Evolutionary conservation across 352 stramenopile species (phyloP).

Genomic region (Phytophthora kernoviae): DNA sequence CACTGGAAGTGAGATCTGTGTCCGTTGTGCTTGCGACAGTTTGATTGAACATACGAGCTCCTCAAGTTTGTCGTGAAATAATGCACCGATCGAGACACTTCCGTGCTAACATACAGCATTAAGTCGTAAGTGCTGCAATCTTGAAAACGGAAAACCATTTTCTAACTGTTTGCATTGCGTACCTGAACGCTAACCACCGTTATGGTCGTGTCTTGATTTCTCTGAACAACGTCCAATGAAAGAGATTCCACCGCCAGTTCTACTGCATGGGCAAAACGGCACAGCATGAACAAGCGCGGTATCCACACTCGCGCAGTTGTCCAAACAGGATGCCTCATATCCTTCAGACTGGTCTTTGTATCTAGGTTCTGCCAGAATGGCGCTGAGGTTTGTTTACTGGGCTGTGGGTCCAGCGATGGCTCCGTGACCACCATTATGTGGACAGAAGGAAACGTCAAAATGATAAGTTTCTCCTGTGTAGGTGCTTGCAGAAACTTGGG

Average conservation of each 20-base stretch:
- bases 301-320: slow-evolving; percentile 37
- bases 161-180: not conserved
- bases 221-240: slow-evolving; percentile 38
- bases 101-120: slow-evolving; percentile 41
- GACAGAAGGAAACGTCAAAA: slow-evolving; percentile 43
- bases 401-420: not conserved
- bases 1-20: slow-evolving; percentile 7
- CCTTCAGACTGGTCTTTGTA: slow-evolving; percentile 30
- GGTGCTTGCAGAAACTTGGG: slow-evolving; percentile 57
- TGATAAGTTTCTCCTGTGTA: slow-evolving; percentile 44
- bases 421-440: slow-evolving; percentile 38
- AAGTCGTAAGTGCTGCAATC: no score
- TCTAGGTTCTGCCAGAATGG: slow-evolving; percentile 30
- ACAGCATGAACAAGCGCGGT: slow-evolving; percentile 42
- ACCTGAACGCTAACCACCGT: slow-evolving; percentile 30
- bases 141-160: no score
- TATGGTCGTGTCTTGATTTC: slow-evolving; percentile 4
- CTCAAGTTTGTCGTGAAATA: slow-evolving; percentile 21
- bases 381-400: not conserved
- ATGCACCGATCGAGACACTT: slow-evolving; percentile 27
- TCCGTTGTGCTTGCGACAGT: slow-evolving; percentile 21
- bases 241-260: slow-evolving; percentile 35
- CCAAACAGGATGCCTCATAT: slow-evolving; percentile 49
- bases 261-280: slow-evolving; percentile 40
- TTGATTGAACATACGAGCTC: slow-evolving; percentile 25